Base-by-base conservation (phyloP, 2,329 filamentous ascomycete genomes). In the Aaosphaeria pasadenensis region DNA sequence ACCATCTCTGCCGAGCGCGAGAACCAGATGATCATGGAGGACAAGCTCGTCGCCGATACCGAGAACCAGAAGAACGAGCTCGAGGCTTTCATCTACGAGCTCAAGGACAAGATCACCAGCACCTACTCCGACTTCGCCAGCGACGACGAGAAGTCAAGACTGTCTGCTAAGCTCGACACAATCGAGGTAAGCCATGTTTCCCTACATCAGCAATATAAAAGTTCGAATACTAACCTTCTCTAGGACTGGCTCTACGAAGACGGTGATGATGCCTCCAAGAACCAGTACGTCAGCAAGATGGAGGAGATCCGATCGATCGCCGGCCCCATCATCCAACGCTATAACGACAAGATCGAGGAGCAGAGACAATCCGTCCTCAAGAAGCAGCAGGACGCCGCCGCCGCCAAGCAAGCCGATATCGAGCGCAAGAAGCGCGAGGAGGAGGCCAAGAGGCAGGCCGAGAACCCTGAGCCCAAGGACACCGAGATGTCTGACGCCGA, bases 41-140 rank as follows among this genome's bases (percentile, higher is more conserved):
- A 99, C 78, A 99, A 97, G 83, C 86, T 97, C 49, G 91, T 99
- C 48, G 89, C 89, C 61, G 94, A 97, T 72, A 99, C 94, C 35
- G 94, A 97, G 71, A 91, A 97, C 79, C 95, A 95, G 85, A 99
- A 97, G 89, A 99, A 99, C 79, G 92, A 97, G 77, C 88, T 99
- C 46, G 94, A 99, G 81, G 86, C 89, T 28, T 95, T 87, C 76
- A 96, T 97, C 75, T 99, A 99, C 76, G 91, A 97, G 66, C 82
- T 96, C 69, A 88, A 92, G 62, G 90, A 90, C 76, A 96, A 96
- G 84, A 83, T 97, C 45, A 90, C 96, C 59, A 91, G 95, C 64
- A 83, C 90, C 60, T 96, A 95, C 71, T 78, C 90, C 56, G 89
- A 95, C 43, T 91, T 96, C 57, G 87, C 89, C 54, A 94, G 78